phyloP scores from a whole-genome alignment of 208 protist species.

The Crithidia mellificae region DNA sequence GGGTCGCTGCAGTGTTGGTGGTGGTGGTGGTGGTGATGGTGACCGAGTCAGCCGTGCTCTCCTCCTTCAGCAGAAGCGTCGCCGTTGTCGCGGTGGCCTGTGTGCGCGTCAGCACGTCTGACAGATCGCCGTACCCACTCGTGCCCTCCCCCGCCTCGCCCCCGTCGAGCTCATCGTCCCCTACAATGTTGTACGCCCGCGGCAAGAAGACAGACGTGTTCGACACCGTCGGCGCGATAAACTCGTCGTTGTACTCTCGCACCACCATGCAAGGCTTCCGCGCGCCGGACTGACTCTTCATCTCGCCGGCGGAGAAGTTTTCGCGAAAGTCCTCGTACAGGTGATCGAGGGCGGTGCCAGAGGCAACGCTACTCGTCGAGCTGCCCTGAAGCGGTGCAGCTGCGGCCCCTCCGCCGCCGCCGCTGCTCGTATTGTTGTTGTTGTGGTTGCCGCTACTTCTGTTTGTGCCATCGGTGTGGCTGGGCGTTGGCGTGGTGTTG shows the following conservation, averaged over 20 bases:
- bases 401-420: neutral
- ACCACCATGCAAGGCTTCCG: conserved; percentile 19
- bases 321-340: conserved; percentile 20
- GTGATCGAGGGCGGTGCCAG: conserved; percentile 16
- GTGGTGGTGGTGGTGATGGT: neutral
- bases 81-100: too few species aligned
- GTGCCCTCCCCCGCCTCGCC: neutral
- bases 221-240: neutral
- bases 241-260: conserved; percentile 20
- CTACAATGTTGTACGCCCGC: conserved; percentile 13
- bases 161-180: conserved; percentile 11
- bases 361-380: conserved; percentile 1
- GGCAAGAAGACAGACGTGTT: conserved; percentile 12
- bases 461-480: too few species aligned
- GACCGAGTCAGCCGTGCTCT: neutral
- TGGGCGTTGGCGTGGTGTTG: neutral
- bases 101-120: conserved; percentile 3
- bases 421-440: neutral
- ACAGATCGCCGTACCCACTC: neutral
- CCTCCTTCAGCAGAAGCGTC: conserved; percentile 7
- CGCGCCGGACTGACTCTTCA: conserved; percentile 5
- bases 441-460: too few species aligned
- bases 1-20: neutral
- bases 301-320: conserved; percentile 11
- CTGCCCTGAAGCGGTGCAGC: neutral